A percentile compares a stretch with the other conserved stretches of the same genome.
Evolutionary conservation across 179 eudicot genomes (phyloP).

Genomic region (Beta lomatogona): DNA sequence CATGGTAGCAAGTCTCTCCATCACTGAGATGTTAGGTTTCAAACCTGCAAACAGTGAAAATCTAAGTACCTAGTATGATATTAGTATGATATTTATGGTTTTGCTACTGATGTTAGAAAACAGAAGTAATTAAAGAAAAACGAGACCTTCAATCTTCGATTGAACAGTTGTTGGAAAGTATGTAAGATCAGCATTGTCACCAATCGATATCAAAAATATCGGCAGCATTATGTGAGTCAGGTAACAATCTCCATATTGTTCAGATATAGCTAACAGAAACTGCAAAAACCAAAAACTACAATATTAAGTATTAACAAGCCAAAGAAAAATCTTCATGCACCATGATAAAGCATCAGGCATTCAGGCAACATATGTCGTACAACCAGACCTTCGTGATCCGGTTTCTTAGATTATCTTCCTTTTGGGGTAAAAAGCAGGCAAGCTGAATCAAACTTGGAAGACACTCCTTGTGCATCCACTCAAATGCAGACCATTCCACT

Average conservation of each 20-base stretch:
- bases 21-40: constrained; percentile 61
- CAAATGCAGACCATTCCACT: constrained; percentile 92
- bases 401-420: constrained; percentile 81
- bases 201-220: constrained; percentile 79
- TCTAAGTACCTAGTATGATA: neutral
- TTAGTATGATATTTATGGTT: neutral
- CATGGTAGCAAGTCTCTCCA: constrained; percentile 76
- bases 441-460: constrained; percentile 78
- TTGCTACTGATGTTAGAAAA: neutral
- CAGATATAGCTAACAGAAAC: constrained; percentile 77
- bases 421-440: constrained; percentile 79
- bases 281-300: constrained; percentile 39
- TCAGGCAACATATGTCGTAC: constrained; percentile 2
- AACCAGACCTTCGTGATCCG: constrained; percentile 66
- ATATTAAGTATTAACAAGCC: constrained; percentile 11
- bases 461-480: constrained; percentile 93
- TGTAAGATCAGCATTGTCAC: constrained; percentile 68
- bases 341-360: constrained; percentile 10
- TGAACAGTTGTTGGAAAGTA: constrained; percentile 60
- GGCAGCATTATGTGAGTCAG: constrained; percentile 83
- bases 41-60: constrained; percentile 48
- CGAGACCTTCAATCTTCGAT: constrained; percentile 65
- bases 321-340: neutral
- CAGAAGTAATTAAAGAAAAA: constrained; percentile 7
- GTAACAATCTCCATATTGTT: constrained; percentile 77